Percentiles rank a stretch among this genome's conserved stretches.
phyloP scores from a whole-genome alignment of 352 stramenopile genomes.

The Globisporangium echinulatum region DNA sequence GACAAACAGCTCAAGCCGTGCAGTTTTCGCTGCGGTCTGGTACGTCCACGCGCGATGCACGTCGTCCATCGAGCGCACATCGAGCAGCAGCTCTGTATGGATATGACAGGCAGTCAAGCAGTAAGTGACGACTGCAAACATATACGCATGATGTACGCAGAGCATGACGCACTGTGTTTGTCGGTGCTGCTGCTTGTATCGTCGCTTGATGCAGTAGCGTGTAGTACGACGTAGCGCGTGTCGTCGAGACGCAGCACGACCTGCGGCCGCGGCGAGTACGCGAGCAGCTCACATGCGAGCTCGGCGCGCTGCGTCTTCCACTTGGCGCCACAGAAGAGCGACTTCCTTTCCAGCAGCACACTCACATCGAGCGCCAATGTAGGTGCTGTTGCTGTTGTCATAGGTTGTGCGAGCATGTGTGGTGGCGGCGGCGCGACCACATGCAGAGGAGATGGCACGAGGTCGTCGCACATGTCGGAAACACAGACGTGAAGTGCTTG shows the following conservation, averaged over 20 bases:
- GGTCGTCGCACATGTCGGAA: too few relatives aligned
- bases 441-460: too few relatives aligned
- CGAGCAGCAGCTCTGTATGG: conserved; percentile 20
- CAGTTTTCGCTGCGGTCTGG: conserved; percentile 32
- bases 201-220: background rate
- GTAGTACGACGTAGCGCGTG: conserved; percentile 21
- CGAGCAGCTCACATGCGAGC: conserved; percentile 19
- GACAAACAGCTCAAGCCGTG: conserved; percentile 34
- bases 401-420: too few relatives aligned
- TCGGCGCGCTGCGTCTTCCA: conserved; percentile 19
- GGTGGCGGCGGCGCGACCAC: too few relatives aligned
- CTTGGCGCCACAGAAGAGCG: conserved; percentile 31
- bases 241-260: conserved; percentile 22
- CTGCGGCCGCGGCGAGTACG: conserved; percentile 27
- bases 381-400: too few relatives aligned
- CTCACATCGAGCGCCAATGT: conserved; percentile 20
- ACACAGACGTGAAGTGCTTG: too few relatives aligned
- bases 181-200: background rate
- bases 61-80: conserved; percentile 35
- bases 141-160: background rate
- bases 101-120: too few relatives aligned
- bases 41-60: conserved; percentile 30
- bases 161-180: conserved; percentile 10
- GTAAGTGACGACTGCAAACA: background rate
- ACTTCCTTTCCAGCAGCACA: conserved; percentile 29